Conservation (phyloP, 495 filamentous ascomycete species). For the Penicillium pulvis region DNA sequence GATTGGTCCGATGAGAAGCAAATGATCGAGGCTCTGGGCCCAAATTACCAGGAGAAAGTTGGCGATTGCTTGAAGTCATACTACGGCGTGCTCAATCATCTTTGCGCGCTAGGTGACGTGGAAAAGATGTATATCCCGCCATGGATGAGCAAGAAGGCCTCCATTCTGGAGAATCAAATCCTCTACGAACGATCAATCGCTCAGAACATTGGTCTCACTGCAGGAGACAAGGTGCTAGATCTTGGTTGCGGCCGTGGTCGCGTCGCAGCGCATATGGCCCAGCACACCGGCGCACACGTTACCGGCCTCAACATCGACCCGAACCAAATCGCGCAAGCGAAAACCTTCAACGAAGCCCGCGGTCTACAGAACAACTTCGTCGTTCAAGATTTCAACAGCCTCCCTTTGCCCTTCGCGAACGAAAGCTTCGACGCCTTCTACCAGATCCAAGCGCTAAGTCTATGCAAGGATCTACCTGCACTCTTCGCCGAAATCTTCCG, state of each 20-base stretch:
- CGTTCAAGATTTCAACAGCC: slow-evolving; percentile 58
- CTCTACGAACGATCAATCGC: slow-evolving; percentile 63
- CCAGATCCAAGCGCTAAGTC: slow-evolving; percentile 63
- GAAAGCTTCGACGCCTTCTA: slow-evolving; percentile 63
- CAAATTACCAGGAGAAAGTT: slow-evolving; percentile 59
- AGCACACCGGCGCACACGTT: slow-evolving; percentile 55
- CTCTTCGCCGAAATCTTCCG: slow-evolving; percentile 59
- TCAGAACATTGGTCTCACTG: slow-evolving; percentile 50
- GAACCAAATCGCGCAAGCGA: slow-evolving; percentile 61
- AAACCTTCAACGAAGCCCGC: slow-evolving; percentile 49
- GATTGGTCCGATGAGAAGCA: slow-evolving; percentile 62
- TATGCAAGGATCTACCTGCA: slow-evolving; percentile 56
- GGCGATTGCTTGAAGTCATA: slow-evolving; percentile 62
- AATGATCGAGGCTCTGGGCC: slow-evolving; percentile 59
- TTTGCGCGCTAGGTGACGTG: slow-evolving; percentile 66
- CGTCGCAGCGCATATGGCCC: slow-evolving; percentile 63
- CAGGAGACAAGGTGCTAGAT: slow-evolving; percentile 57
- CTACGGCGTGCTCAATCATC: slow-evolving; percentile 65
- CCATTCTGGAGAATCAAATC: slow-evolving; percentile 54
- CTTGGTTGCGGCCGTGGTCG: slow-evolving; percentile 62
- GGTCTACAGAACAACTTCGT: slow-evolving; percentile 57
- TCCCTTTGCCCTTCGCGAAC: slow-evolving; percentile 60
- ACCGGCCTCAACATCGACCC: slow-evolving; percentile 65
- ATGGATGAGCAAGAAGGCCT: slow-evolving; percentile 59
- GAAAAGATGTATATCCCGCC: slow-evolving; percentile 73